Percentiles rank a stretch among this genome's conserved stretches.
These are phyloP conservation scores for Toxoplasma gondii DNA, from an alignment of 169 alveolate species.

Conservation along the genomic window DNA sequence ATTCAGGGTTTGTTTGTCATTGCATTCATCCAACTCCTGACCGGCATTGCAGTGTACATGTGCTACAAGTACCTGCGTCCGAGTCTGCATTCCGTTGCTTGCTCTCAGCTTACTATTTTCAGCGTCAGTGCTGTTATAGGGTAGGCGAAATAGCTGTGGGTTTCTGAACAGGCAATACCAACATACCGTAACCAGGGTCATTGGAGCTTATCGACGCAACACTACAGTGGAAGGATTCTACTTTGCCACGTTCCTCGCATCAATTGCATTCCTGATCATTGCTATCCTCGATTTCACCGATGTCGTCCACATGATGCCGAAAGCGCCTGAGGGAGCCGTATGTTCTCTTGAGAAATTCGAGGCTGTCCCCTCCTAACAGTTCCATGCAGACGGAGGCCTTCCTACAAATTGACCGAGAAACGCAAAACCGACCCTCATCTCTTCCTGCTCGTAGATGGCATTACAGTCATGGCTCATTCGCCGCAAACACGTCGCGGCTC, in stretches of 20 bases:
- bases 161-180: background rate
- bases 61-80: constrained; percentile 63
- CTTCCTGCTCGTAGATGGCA: background rate
- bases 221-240: constrained; percentile 51
- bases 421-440: background rate
- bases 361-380: background rate
- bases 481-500: background rate
- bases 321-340: constrained; percentile 63
- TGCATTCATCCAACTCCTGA: constrained; percentile 57
- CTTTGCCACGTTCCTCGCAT: constrained; percentile 44
- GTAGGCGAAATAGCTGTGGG: constrained; percentile 19
- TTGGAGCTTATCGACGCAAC: constrained; percentile 58
- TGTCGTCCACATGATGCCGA: constrained; percentile 55
- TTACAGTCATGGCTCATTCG: background rate
- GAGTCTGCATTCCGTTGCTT: constrained; percentile 50
- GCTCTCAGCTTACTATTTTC: constrained; percentile 53
- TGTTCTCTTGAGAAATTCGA: background rate
- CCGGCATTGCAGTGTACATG: constrained; percentile 31
- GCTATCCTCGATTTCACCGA: constrained; percentile 62
- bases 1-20: constrained; percentile 61
- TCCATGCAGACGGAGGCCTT: constrained; percentile 1
- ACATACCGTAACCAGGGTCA: background rate
- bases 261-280: constrained; percentile 35
- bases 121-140: constrained; percentile 64
- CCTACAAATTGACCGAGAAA: background rate